Percentiles rank a stretch among this genome's conserved stretches.
Conservation (phyloP, 169 alveolate species). For the Hammondia hammondi region DNA sequence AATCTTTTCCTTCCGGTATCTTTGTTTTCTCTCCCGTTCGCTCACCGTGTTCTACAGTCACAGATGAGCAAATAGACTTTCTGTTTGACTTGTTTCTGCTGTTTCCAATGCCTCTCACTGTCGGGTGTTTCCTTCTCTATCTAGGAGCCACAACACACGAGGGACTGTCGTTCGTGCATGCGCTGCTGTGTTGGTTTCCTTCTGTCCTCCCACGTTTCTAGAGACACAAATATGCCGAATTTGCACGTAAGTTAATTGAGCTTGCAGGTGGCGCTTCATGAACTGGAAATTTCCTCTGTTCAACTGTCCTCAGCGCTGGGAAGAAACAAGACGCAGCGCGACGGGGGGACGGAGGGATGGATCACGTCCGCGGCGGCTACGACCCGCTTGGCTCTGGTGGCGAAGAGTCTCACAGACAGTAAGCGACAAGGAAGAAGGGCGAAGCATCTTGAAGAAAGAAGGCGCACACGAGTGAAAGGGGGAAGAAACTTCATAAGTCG, state of each 20-base stretch:
- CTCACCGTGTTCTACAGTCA: neutral
- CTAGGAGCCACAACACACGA: neutral
- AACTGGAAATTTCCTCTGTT: neutral
- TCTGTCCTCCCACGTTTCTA: neutral
- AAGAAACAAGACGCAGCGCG: too few species aligned
- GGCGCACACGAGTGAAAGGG: neutral
- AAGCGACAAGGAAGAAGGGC: neutral
- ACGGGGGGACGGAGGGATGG: neutral
- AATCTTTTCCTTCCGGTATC: neutral
- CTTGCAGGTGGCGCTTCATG: neutral
- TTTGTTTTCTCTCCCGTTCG: neutral
- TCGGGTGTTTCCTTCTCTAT: neutral
- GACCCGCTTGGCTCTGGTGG: neutral
- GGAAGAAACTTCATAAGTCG: neutral
- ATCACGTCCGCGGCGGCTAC: neutral
- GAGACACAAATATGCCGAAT: too few species aligned
- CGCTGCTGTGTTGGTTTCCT: neutral
- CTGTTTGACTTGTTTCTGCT: neutral
- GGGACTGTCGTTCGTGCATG: neutral
- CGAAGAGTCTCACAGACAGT: neutral
- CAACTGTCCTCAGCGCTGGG: too few species aligned
- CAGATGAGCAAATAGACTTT: neutral
- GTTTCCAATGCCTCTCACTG: neutral
- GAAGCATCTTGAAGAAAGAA: neutral
- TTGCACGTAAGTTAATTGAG: too few species aligned